Evolutionary conservation across 2,329 filamentous ascomycete genomes (phyloP).

Genomic region (Exophiala sideris): DNA sequence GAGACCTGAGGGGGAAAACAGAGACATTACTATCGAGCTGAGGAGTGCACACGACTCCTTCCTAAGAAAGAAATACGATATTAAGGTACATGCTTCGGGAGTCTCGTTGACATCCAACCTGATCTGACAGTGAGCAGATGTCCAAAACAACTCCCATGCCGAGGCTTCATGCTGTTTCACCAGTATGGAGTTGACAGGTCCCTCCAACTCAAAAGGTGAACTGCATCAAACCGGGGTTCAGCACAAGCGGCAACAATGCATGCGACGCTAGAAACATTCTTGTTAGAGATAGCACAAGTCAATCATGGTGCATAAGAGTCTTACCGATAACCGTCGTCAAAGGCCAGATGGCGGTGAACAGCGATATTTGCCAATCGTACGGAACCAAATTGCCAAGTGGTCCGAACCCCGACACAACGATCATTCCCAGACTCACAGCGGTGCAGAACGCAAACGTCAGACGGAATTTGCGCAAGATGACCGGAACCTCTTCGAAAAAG

Average conservation of each 20-base stretch:
- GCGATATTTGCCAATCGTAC: constrained; percentile 54
- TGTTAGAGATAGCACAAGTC: background rate
- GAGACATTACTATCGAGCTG: too few species aligned
- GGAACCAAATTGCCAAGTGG: constrained; percentile 37
- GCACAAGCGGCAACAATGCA: constrained; percentile 29
- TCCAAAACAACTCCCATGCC: too few species aligned
- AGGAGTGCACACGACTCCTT: too few species aligned
- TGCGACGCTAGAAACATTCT: constrained; percentile 38
- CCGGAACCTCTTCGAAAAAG: constrained; percentile 80
- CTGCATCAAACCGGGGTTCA: constrained; percentile 34
- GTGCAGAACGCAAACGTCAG: constrained; percentile 50
- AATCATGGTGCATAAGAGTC: constrained; percentile 54
- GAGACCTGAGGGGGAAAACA: too few species aligned
- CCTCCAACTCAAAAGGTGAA: constrained; percentile 18
- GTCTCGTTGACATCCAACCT: too few species aligned
- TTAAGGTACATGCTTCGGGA: too few species aligned
- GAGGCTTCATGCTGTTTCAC: too few species aligned
- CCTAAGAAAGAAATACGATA: too few species aligned
- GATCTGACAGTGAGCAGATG: too few species aligned
- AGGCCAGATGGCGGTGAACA: constrained; percentile 60
- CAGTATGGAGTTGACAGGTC: background rate
- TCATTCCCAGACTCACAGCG: constrained; percentile 45
- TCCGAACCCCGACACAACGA: constrained; percentile 44
- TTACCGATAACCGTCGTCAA: constrained; percentile 50
- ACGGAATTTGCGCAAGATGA: constrained; percentile 76